Conservation (phyloP, 495 filamentous ascomycete genomes). For the Filosporella fistucella region DNA sequence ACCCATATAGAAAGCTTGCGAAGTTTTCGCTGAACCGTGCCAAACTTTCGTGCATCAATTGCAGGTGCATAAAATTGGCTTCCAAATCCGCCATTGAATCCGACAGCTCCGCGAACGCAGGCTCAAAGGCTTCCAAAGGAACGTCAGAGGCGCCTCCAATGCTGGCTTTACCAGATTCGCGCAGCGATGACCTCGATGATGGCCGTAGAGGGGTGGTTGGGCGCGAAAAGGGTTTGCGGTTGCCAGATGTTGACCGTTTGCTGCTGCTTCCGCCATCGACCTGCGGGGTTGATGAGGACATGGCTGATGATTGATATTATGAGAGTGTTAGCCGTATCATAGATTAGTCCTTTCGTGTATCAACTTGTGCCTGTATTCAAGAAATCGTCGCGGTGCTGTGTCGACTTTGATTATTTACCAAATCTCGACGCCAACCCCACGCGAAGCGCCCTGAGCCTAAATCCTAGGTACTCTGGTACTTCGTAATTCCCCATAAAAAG, state of each 20-base stretch:
- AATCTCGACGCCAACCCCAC: too few species aligned
- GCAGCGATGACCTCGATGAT: slow-evolving; percentile 82
- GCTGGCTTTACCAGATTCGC: slow-evolving; percentile 51
- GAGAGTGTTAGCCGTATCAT: too few species aligned
- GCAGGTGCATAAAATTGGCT: slow-evolving; percentile 94
- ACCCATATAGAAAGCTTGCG: slow-evolving; percentile 86
- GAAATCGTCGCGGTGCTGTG: too few species aligned
- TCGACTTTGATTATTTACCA: too few species aligned
- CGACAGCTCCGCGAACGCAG: slow-evolving; percentile 86
- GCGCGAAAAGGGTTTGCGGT: slow-evolving; percentile 47
- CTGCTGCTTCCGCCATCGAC: slow-evolving; percentile 19
- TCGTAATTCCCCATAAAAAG: too few species aligned
- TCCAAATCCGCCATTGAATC: slow-evolving; percentile 95
- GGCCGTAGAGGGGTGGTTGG: slow-evolving; percentile 92
- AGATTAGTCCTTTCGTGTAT: too few species aligned
- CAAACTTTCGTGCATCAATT: slow-evolving; percentile 94
- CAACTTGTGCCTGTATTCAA: too few species aligned
- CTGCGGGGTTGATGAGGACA: slow-evolving; percentile 21
- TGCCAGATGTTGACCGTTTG: slow-evolving; percentile 19
- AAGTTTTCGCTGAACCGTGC: slow-evolving; percentile 95
- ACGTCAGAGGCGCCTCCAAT: slow-evolving; percentile 58
- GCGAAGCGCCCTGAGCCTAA: too few species aligned
- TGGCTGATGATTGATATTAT: background rate
- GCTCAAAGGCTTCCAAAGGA: slow-evolving; percentile 79
- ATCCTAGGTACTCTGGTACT: too few species aligned